Conservation (phyloP, 2,329 filamentous ascomycete genomes). For the Penicillium vulpinum region DNA sequence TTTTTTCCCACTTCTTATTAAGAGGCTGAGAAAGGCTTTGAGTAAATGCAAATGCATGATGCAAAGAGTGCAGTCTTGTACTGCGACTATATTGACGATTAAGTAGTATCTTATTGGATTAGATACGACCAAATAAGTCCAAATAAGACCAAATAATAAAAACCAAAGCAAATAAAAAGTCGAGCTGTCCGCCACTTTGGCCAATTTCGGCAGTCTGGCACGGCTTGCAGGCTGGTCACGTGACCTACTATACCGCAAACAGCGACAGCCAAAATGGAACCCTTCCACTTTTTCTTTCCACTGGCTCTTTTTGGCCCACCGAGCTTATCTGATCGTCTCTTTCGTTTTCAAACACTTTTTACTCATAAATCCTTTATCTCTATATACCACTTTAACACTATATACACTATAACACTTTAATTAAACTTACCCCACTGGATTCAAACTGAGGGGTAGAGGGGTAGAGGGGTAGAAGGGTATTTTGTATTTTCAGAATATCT, state of each 20-base stretch:
- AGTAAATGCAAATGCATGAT: constrained; percentile 7
- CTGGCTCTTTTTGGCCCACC: background rate
- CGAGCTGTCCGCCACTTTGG: constrained; percentile 13
- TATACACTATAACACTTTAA: no score
- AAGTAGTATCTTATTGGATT: background rate
- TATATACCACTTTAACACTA: background rate
- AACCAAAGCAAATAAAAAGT: background rate
- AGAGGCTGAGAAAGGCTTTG: background rate
- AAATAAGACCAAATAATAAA: background rate
- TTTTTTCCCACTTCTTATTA: no score
- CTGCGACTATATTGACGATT: background rate
- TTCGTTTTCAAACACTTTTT: constrained; percentile 6
- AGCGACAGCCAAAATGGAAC: background rate
- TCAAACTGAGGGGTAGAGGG: constrained; percentile 4
- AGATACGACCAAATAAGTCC: background rate
- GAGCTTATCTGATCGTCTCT: constrained; percentile 14
- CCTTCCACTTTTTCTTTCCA: no score
- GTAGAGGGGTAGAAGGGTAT: background rate
- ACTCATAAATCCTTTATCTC: constrained; percentile 12
- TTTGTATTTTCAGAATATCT: no score
- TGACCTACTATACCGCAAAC: constrained; percentile 15
- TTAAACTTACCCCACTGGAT: background rate
- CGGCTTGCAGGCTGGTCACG: constrained; percentile 11
- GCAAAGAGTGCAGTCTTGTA: background rate
- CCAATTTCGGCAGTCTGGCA: constrained; percentile 8